These are phyloP conservation scores for Pythium utonaiense DNA, from an alignment of 352 stramenopile species.

Conservation along the genomic window DNA sequence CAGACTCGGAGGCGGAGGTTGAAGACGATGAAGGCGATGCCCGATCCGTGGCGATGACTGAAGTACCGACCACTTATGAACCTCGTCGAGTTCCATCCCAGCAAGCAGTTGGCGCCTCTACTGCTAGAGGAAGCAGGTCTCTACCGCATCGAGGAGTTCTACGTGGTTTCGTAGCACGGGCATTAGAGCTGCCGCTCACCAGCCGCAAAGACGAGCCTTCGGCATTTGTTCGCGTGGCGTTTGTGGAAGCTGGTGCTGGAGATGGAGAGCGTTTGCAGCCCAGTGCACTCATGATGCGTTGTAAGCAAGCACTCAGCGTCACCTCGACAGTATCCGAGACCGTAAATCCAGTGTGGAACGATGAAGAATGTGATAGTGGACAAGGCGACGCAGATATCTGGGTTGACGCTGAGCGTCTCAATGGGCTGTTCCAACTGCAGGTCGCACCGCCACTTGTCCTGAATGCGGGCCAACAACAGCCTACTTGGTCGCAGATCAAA, in stretches of 20 bases:
- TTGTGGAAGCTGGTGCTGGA: conserved; percentile 34
- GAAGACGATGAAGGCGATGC: conserved; percentile 31
- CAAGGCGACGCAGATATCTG: neutral
- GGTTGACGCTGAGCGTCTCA: neutral
- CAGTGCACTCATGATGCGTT: conserved; percentile 51
- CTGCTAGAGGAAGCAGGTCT: neutral
- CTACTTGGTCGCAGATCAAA: conserved; percentile 45
- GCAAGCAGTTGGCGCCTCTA: neutral
- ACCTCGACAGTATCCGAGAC: conserved; percentile 28
- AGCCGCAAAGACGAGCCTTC: conserved; percentile 21
- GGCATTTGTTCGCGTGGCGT: conserved; percentile 50
- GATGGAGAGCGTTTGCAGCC: conserved; percentile 5
- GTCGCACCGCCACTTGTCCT: conserved; percentile 30
- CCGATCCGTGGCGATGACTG: conserved; percentile 39
- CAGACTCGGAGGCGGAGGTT: neutral
- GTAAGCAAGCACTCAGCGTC: conserved; percentile 46
- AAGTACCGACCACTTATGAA: conserved; percentile 45
- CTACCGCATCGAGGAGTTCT: conserved; percentile 37
- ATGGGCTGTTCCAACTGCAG: conserved; percentile 44
- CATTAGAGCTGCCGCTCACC: conserved; percentile 29
- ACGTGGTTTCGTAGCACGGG: conserved; percentile 39
- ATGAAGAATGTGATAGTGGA: conserved; percentile 17
- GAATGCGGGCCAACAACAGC: conserved; percentile 6
- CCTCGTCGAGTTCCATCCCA: neutral
- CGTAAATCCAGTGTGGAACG: conserved; percentile 46